Conservation (phyloP, 2,329 filamentous ascomycete species). For the Trichoderma arundinaceum region DNA sequence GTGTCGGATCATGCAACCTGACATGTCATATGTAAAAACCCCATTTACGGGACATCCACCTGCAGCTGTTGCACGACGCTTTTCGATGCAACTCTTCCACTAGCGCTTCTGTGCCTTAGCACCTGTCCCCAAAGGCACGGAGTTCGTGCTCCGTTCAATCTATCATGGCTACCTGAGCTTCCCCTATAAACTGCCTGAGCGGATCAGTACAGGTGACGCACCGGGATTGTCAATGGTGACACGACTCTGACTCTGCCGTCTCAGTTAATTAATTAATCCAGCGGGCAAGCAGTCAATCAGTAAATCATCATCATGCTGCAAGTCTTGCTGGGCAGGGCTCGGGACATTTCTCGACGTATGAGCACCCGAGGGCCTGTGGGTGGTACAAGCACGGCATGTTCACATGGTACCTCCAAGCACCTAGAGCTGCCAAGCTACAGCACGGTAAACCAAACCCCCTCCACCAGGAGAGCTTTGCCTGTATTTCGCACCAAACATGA, state of each 20-base stretch:
- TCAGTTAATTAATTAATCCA: constrained; percentile 4
- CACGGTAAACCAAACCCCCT: too few relatives aligned
- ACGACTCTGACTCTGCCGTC: background rate
- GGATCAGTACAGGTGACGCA: constrained; percentile 1
- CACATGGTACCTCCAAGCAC: too few relatives aligned
- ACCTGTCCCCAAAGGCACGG: background rate
- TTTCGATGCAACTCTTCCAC: background rate
- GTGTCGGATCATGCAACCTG: constrained; percentile 30
- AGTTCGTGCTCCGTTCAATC: background rate
- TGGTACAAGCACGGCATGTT: too few relatives aligned
- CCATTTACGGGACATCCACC: constrained; percentile 17
- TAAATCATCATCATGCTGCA: too few relatives aligned
- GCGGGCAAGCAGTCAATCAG: too few relatives aligned
- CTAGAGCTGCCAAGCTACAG: too few relatives aligned
- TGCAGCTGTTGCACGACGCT: constrained; percentile 17
- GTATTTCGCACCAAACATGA: too few relatives aligned
- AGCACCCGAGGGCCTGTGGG: too few relatives aligned
- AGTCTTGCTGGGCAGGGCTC: too few relatives aligned
- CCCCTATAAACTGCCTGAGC: background rate
- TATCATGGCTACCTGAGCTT: too few relatives aligned
- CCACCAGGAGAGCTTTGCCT: too few relatives aligned
- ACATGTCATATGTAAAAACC: constrained; percentile 29
- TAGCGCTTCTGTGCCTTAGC: constrained; percentile 3
- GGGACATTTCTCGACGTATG: too few relatives aligned
- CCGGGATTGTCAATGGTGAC: background rate